Evolutionary conservation across 805 yeast genomes (phyloP).

Genomic region (Pichia deserticola): DNA sequence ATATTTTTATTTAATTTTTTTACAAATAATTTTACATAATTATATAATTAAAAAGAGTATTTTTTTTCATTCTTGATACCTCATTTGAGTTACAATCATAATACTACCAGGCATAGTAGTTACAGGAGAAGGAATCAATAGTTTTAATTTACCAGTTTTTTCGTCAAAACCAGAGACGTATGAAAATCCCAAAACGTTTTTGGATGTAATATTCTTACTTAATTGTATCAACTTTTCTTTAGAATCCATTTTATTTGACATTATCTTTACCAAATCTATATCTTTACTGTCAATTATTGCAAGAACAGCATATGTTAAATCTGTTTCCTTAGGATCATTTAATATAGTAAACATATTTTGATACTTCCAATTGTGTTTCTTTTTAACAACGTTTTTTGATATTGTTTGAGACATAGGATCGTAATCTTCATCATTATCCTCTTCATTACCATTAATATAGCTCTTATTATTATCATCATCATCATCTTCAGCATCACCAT

Average conservation of each 20-base stretch:
- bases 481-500: conserved; percentile 18
- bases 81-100: conserved; percentile 65
- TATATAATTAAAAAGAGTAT: too few species aligned
- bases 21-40: too few species aligned
- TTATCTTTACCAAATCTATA: conserved; percentile 5
- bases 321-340: conserved; percentile 26
- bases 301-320: conserved; percentile 67
- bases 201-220: conserved; percentile 12
- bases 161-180: conserved; percentile 61
- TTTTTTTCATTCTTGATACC: conserved; percentile 62
- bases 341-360: conserved; percentile 3
- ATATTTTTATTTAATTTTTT: too few species aligned
- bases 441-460: conserved; percentile 11
- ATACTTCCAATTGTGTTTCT: conserved; percentile 4
- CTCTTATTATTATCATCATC: conserved; percentile 1
- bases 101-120: conserved; percentile 64
- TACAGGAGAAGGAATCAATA: conserved; percentile 85
- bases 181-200: conserved; percentile 64
- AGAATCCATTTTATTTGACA: neutral
- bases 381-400: neutral
- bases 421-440: conserved; percentile 18
- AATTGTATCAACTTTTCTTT: conserved; percentile 24
- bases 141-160: conserved; percentile 53
- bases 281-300: conserved; percentile 23
- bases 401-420: conserved; percentile 28